Conservation (phyloP, 371 early-diverging fungal species). For the Capniomyces stellatus region DNA sequence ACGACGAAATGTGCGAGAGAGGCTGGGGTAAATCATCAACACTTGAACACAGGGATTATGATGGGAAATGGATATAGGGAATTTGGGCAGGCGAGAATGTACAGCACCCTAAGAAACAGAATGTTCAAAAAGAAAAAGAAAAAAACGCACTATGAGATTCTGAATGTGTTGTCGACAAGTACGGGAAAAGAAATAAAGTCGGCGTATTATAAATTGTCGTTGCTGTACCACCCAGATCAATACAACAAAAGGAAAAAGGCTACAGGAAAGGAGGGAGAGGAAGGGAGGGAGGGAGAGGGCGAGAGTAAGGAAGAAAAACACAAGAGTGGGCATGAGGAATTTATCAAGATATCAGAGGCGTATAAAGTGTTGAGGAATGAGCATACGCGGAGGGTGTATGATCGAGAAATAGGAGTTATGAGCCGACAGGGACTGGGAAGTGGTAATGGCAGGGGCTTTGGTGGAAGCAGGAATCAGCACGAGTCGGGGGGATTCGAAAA, state of each 20-base stretch:
- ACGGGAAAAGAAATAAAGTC: constrained; percentile 4
- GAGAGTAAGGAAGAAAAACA: neutral
- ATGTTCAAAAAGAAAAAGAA: too few relatives aligned
- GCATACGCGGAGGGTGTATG: constrained; percentile 1
- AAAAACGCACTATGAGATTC: constrained; percentile 2
- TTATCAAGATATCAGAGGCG: constrained; percentile 3
- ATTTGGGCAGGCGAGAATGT: too few relatives aligned
- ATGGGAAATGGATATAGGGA: too few relatives aligned
- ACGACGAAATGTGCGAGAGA: too few relatives aligned
- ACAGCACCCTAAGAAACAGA: too few relatives aligned
- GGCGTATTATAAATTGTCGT: constrained; percentile 2
- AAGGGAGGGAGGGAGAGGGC: too few relatives aligned
- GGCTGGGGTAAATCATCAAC: too few relatives aligned
- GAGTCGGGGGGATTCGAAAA: neutral
- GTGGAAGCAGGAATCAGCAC: neutral
- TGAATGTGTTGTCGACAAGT: neutral
- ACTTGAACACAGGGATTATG: too few relatives aligned
- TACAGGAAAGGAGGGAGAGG: too few relatives aligned
- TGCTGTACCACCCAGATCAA: constrained; percentile 2
- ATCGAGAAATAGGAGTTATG: neutral
- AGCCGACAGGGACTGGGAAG: neutral
- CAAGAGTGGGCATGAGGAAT: constrained; percentile 1
- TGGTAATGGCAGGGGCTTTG: neutral
- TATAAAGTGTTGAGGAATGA: constrained; percentile 3
- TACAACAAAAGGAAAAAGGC: neutral